Evolutionary conservation across 2,329 filamentous ascomycete genomes (phyloP), one percentile per base, ranked within the genome.

Genomic region (Aspergillus spinulosporus): DNA sequence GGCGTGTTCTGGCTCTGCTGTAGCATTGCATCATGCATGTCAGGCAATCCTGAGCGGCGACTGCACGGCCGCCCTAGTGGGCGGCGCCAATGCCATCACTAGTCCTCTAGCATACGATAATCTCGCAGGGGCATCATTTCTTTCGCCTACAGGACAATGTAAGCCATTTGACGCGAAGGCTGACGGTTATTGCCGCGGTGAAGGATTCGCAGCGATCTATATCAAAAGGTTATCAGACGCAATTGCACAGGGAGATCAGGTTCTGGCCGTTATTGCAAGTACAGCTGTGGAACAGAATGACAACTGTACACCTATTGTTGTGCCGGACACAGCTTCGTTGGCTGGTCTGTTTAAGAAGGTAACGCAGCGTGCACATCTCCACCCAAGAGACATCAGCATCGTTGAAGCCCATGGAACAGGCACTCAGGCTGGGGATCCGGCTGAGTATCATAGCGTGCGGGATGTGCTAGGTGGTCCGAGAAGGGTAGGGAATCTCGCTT

Each of bases 111-210:
- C 44, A 5, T 63, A 52, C 44, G 61, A 62, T 36, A 58, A 54
- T 53, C 55, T 78, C 7, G 68, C 65, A 2, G 66, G 64, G 0
- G 78, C 70, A 0, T 66, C 67, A 2, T 79, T 81, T 52, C 62
- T 80, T 1, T 77, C 72, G n/a, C 69, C 70, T 0, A 77, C 73
- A 1, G 80, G 80, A 0, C 67, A 72, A 7, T 83, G 80, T 53
- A 79, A 78, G 47, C 68, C 78, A 0, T 81, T 79, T 37, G 78
- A 80, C 48, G 67, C 68, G 3, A 61, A 68, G 5, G 80, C 80
- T 0, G 78, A 82, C 64, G 80, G 81, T 0, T 83, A 83, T 59
- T 81, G 78, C 55, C 77, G 81, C n/a, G 78, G 72, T 0, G 81
- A 83, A 52, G 80, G 74, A 3, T 71, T 74, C 12, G 79, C 71